phyloP scores from a whole-genome alignment of 108 stramenopile species.

The Cyclotella atomus region DNA sequence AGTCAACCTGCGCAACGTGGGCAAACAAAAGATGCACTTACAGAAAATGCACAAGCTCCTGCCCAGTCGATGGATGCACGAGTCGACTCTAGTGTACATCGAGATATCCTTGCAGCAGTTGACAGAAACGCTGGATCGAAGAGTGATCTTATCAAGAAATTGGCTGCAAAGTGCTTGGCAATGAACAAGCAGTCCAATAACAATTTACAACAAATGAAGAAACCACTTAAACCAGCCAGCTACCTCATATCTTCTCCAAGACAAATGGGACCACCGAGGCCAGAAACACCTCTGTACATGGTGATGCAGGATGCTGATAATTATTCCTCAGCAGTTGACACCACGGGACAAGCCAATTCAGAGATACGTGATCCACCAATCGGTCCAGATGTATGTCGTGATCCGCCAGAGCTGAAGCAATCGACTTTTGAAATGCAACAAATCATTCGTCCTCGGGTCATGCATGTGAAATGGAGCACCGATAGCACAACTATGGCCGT shows the following conservation, averaged over 20 bases:
- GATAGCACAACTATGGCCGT: background rate
- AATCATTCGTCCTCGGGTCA: background rate
- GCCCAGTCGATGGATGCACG: too few species aligned
- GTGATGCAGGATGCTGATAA: too few species aligned
- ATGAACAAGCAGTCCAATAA: conserved; percentile 1
- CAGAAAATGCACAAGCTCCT: too few species aligned
- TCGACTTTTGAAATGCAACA: background rate
- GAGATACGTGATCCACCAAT: too few species aligned
- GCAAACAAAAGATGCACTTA: background rate
- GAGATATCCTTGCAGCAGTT: too few species aligned
- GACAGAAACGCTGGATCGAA: background rate
- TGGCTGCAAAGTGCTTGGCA: background rate
- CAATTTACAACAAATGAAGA: too few species aligned
- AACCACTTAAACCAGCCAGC: background rate
- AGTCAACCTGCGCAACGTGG: background rate
- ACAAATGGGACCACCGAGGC: background rate
- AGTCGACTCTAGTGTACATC: too few species aligned
- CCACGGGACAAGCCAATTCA: too few species aligned
- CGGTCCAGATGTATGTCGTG: too few species aligned
- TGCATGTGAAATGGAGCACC: background rate
- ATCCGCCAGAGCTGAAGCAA: background rate
- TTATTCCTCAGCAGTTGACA: too few species aligned
- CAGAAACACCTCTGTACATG: background rate
- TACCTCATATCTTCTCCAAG: background rate
- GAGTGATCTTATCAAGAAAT: background rate